phyloP scores from a whole-genome alignment of 2,329 filamentous ascomycete species.

The Arthrinium phaeospermum region DNA sequence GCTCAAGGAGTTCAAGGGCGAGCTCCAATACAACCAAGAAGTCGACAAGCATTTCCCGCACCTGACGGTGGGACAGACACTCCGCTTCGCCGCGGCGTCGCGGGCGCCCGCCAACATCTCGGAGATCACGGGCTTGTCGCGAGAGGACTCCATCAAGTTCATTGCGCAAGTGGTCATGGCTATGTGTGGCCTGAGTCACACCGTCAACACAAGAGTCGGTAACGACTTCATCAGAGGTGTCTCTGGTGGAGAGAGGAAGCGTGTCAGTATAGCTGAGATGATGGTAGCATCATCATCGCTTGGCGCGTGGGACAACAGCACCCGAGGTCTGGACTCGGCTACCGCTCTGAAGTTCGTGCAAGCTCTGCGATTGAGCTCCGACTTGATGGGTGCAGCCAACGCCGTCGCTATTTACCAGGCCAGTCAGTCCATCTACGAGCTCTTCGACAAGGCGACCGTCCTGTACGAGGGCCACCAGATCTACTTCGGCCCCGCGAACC shows the following conservation, averaged over 20 bases:
- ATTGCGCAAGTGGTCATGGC: constrained; percentile 73
- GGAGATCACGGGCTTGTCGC: constrained; percentile 62
- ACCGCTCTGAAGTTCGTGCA: constrained; percentile 77
- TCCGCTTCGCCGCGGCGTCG: constrained; percentile 74
- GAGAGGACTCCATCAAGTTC: constrained; percentile 63
- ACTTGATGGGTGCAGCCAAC: constrained; percentile 66
- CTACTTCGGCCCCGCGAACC: constrained; percentile 69
- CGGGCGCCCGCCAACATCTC: constrained; percentile 68
- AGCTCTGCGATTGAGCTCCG: constrained; percentile 67
- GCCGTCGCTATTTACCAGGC: constrained; percentile 77
- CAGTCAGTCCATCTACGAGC: constrained; percentile 70
- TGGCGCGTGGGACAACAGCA: constrained; percentile 46
- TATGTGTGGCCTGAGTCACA: constrained; percentile 74
- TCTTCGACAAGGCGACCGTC: constrained; percentile 77
- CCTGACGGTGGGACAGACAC: constrained; percentile 74
- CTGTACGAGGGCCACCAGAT: constrained; percentile 81
- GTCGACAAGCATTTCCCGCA: constrained; percentile 66
- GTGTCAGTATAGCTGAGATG: constrained; percentile 83
- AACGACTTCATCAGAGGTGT: constrained; percentile 76
- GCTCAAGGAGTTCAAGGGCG: constrained; percentile 64
- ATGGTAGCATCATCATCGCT: constrained; percentile 66
- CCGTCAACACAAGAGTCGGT: constrained; percentile 75
- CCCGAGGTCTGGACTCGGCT: constrained; percentile 73
- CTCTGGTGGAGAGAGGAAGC: constrained; percentile 75
- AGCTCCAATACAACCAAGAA: constrained; percentile 45